Evolutionary conservation across 441 rosid species (phyloP), one percentile per base, ranked within the genome.

Genomic region (Macaranga tanarius): DNA sequence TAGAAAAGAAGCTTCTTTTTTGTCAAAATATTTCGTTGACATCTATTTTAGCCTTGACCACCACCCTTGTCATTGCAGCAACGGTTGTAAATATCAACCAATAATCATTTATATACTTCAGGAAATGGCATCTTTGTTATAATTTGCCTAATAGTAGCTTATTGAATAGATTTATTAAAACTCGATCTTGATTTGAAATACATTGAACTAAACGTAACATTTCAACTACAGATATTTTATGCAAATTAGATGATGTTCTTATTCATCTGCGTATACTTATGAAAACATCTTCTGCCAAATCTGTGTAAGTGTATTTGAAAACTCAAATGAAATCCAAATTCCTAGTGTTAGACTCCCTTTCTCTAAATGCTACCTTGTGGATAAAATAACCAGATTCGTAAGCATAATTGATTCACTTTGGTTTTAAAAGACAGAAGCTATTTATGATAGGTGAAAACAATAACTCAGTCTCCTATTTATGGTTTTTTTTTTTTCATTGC

Each of bases 121-220:
- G 76, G 63, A 20, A 65, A 26, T 57, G 25, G 54, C 19, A 63
- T 63, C 26, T 62, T 63, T 20, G 48, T 42, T 71, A 59, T 42
- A 10, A 42, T 42, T 42, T 42, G 8, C 7, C 12, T 7, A 42
- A 7, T 42, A 42, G 2, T 42, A 2, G 47, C 11, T 42, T 42
- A 42, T 34, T 34, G 38, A 34, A 34, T 34, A 34, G 38, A 34
- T 34, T 34, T 34, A 7, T 34, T 34, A 34, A 34, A 34, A 7
- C 38, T 34, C 38, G 38, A 34, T 4, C 38, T 34, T 34, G 38
- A 34, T 4, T 34, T 34, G 38, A 34, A 34, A 34, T 34, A 34
- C 38, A 34, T 34, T 4, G 38, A 34, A 34, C 6, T 5, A 34
- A 34, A 1, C 6, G 6, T 34, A 34, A 42, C 47, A 42, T 42